A percentile compares a stretch with the other conserved stretches of the same genome.
These are phyloP conservation scores for Fragosphaeria purpurea DNA, from an alignment of 2,329 filamentous ascomycete species.

Conservation along the genomic window DNA sequence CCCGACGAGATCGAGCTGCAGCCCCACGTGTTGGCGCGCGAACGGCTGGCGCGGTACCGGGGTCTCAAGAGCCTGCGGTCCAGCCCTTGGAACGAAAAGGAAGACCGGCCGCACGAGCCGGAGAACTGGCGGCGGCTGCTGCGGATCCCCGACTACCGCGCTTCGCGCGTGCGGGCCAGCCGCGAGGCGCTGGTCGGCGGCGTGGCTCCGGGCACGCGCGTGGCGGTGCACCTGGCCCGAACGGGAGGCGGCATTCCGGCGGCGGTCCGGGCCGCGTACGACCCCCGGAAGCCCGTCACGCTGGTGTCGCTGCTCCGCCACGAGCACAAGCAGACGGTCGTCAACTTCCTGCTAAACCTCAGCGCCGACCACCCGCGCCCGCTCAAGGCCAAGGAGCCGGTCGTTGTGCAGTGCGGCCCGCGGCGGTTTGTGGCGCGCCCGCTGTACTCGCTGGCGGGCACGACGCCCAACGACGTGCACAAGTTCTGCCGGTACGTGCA, in stretches of 20 bases:
- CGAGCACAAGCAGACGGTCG: conserved; percentile 84
- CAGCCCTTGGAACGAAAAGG: conserved; percentile 79
- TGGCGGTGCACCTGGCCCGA: conserved; percentile 58
- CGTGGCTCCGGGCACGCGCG: conserved; percentile 71
- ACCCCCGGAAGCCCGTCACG: conserved; percentile 51
- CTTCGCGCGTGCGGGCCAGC: conserved; percentile 63
- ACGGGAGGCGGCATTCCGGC: conserved; percentile 18
- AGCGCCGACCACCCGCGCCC: conserved; percentile 65
- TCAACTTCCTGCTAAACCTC: conserved; percentile 84
- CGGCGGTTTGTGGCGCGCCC: conserved; percentile 82
- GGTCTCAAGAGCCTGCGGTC: conserved; percentile 85
- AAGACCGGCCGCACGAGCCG: conserved; percentile 79
- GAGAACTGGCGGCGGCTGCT: conserved; percentile 82
- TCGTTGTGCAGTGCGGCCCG: conserved; percentile 85
- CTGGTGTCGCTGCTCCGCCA: conserved; percentile 84
- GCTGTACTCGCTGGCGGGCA: conserved; percentile 79
- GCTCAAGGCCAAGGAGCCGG: conserved; percentile 82
- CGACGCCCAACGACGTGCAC: conserved; percentile 92
- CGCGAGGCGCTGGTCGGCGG: conserved; percentile 85
- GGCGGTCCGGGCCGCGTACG: conserved; percentile 34
- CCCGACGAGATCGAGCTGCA: conserved; percentile 94
- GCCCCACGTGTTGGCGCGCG: conserved; percentile 74
- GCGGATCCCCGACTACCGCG: conserved; percentile 81
- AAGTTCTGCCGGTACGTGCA: conserved; percentile 91
- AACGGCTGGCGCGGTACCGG: conserved; percentile 76